These are phyloP conservation scores for Gypsophila paniculata DNA, from an alignment of 179 eudicot genomes.

Conservation along the genomic window DNA sequence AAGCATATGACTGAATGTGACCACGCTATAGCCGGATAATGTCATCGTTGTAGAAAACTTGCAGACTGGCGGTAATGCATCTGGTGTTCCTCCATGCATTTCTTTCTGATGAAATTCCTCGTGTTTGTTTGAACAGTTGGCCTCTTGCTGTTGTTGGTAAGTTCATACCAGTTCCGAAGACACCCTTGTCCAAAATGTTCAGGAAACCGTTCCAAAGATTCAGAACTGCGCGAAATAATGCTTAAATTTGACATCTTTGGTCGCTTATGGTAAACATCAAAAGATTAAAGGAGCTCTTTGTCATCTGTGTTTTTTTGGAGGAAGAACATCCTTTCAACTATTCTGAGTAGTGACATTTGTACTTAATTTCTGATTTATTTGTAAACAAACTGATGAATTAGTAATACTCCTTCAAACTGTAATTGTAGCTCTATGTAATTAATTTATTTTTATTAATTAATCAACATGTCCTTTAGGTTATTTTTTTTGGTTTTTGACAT, in stretches of 20 bases:
- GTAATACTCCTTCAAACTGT: slow-evolving; percentile 1
- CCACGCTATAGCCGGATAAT: too few species aligned
- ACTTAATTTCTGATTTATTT: slow-evolving; percentile 24
- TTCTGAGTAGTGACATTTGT: slow-evolving; percentile 22
- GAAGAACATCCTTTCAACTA: slow-evolving; percentile 18
- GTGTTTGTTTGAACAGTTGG: slow-evolving; percentile 48
- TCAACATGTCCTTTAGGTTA: slow-evolving; percentile 7
- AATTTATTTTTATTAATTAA: slow-evolving; percentile 6
- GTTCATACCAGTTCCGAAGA: slow-evolving; percentile 76
- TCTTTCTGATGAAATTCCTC: slow-evolving; percentile 17
- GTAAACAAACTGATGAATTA: slow-evolving; percentile 21
- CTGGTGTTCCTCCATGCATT: background rate
- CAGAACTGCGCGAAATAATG: slow-evolving; percentile 39
- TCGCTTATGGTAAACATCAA: slow-evolving; percentile 17
- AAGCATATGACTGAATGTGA: background rate
- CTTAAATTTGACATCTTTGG: slow-evolving; percentile 15
- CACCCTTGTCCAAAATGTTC: slow-evolving; percentile 60
- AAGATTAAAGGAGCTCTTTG: slow-evolving; percentile 14
- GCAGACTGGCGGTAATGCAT: background rate
- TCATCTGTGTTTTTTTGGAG: slow-evolving; percentile 23
- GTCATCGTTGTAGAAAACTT: background rate
- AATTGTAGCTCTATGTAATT: slow-evolving; percentile 2
- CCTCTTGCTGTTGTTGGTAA: slow-evolving; percentile 80
- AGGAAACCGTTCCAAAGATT: slow-evolving; percentile 53
- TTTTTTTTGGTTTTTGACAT: background rate